These are phyloP conservation scores for Aspergillus brasiliensis DNA, from an alignment of 2,329 filamentous ascomycete genomes.

Conservation along the genomic window DNA sequence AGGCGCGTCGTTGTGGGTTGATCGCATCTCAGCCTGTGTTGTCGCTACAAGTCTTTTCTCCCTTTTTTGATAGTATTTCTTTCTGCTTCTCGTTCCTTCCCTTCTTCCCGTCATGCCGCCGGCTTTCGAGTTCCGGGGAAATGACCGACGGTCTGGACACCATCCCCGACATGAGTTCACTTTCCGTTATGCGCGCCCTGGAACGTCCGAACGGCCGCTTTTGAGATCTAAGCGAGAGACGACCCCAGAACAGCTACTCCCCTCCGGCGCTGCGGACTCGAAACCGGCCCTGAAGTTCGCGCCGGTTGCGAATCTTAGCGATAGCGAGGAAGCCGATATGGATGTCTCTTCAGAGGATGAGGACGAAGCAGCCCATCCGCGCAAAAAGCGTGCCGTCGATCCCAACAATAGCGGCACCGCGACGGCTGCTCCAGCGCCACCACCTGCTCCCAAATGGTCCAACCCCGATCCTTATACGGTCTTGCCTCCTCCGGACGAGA, in stretches of 20 bases:
- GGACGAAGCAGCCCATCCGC: conserved; percentile 35
- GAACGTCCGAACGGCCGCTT: conserved; percentile 42
- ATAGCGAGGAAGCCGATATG: conserved; percentile 51
- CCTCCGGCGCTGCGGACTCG: conserved; percentile 24
- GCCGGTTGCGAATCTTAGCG: conserved; percentile 42
- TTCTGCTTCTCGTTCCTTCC: neutral
- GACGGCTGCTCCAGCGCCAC: conserved; percentile 25
- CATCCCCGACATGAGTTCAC: conserved; percentile 40
- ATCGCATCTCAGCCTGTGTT: neutral
- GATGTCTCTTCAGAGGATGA: conserved; percentile 45
- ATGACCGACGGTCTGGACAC: conserved; percentile 27
- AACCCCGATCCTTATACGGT: conserved; percentile 94
- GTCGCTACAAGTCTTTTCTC: neutral
- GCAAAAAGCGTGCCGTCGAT: conserved; percentile 41
- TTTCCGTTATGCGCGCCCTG: conserved; percentile 41
- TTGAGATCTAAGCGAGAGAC: conserved; percentile 36
- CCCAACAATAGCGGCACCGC: conserved; percentile 18
- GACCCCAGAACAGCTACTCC: conserved; percentile 39
- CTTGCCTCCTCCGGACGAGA: conserved; percentile 76
- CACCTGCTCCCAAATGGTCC: conserved; percentile 75
- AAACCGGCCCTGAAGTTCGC: conserved; percentile 39
- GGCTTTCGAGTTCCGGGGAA: conserved; percentile 38
- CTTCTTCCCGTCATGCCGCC: conserved; percentile 25
- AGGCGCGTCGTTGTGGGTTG: neutral
- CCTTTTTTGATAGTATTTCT: neutral